Percentiles rank a stretch among this genome's conserved stretches.
Evolutionary conservation across 2,329 filamentous ascomycete species (phyloP).

Genomic region (Cytospora chrysosperma): DNA sequence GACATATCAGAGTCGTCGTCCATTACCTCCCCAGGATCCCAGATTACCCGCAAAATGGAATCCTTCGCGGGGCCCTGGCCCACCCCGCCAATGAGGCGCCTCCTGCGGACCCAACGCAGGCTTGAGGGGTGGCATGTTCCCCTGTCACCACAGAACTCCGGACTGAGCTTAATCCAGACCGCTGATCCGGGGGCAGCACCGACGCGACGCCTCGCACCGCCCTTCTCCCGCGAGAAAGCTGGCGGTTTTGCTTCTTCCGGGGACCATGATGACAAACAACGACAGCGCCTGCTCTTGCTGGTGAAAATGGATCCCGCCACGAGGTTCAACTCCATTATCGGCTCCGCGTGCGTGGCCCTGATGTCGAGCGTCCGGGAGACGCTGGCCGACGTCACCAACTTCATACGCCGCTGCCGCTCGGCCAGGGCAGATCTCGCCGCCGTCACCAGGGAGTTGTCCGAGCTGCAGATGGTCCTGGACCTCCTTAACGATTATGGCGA

Average conservation of each 20-base stretch:
- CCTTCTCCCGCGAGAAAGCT: neutral
- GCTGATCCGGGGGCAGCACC: neutral
- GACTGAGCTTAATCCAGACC: neutral
- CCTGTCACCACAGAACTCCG: conserved; percentile 12
- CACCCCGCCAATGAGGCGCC: conserved; percentile 19
- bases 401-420: conserved; percentile 28
- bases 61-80: conserved; percentile 17
- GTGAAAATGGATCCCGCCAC: conserved; percentile 7
- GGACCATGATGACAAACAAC: neutral
- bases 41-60: conserved; percentile 14
- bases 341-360: conserved; percentile 25
- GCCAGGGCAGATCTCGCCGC: conserved; percentile 26
- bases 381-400: conserved; percentile 25
- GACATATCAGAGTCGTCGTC: neutral
- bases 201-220: neutral
- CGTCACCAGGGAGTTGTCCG: conserved; percentile 27
- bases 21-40: conserved; percentile 11
- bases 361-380: conserved; percentile 25
- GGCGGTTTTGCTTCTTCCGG: neutral
- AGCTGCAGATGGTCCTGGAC: conserved; percentile 27
- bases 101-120: conserved; percentile 14
- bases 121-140: conserved; percentile 1
- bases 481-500: conserved; percentile 26
- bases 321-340: conserved; percentile 18
- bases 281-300: conserved; percentile 2